Evolutionary conservation across 805 yeast genomes (phyloP).

Genomic region (Dipodascopsis tothii): DNA sequence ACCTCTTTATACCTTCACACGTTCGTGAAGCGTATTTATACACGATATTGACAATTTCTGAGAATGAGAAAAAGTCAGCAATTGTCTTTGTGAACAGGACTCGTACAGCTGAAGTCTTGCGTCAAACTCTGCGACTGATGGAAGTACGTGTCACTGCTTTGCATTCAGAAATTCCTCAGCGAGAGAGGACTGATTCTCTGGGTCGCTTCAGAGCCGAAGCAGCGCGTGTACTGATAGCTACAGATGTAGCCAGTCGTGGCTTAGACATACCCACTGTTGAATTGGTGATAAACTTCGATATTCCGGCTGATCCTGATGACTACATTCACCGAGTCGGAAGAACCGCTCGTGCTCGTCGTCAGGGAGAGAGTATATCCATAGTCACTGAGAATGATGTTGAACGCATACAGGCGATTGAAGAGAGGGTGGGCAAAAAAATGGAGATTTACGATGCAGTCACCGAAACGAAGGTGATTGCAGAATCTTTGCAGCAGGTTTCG

Average conservation of each 20-base stretch:
- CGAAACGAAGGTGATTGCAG: slow-evolving; percentile 70
- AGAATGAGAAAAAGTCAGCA: slow-evolving; percentile 57
- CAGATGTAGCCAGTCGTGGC: slow-evolving; percentile 97
- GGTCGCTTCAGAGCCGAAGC: slow-evolving; percentile 93
- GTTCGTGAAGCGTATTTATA: slow-evolving; percentile 85
- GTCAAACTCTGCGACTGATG: slow-evolving; percentile 65
- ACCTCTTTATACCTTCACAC: slow-evolving; percentile 72
- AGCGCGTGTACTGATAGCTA: slow-evolving; percentile 84
- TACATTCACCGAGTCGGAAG: slow-evolving; percentile 96
- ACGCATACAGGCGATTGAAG: slow-evolving; percentile 79
- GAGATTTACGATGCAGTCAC: slow-evolving; percentile 60
- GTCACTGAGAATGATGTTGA: slow-evolving; percentile 80
- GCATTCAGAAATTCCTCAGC: slow-evolving; percentile 91
- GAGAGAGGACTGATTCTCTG: slow-evolving; percentile 80
- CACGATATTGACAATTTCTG: slow-evolving; percentile 54
- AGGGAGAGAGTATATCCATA: slow-evolving; percentile 74
- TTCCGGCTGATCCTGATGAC: slow-evolving; percentile 94
- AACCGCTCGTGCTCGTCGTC: slow-evolving; percentile 95
- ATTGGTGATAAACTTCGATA: slow-evolving; percentile 81
- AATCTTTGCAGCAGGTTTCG: slow-evolving; percentile 60
- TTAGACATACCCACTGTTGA: slow-evolving; percentile 91
- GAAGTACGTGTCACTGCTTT: slow-evolving; percentile 80
- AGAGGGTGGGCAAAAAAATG: slow-evolving; percentile 72
- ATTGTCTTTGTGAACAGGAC: slow-evolving; percentile 91
- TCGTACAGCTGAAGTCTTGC: slow-evolving; percentile 75